Base-by-base conservation (phyloP, 805 yeast species). In the Cyberlindnera mississippiensis region DNA sequence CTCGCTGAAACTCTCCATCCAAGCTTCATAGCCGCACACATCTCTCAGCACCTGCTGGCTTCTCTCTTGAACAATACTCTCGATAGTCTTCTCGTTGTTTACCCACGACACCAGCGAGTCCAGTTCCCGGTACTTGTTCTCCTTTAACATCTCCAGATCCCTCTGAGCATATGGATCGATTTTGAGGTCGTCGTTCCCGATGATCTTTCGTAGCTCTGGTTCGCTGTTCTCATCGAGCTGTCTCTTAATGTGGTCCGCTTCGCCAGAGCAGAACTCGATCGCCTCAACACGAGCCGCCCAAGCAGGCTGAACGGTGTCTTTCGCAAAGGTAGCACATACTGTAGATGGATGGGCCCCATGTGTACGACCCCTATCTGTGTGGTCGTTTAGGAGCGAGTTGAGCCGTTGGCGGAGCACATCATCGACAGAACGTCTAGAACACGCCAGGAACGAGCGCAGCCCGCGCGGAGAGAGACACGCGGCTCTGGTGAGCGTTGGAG, bases 81-180 rank as follows among this genome's bases (percentile, higher is more conserved):
- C 80, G n/a, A 75, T 56, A 15, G 58, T 51, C 24, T 48, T 46
- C 42, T 73, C 76, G 48, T 71, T 73, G 16, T 58, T 52, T 14
- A 65, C 62, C 68, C 73, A 69, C 11, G 52, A 59, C 13, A 43
- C 41, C 10, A 74, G 40, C 4, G 55, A 46, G 16, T 55, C 52
- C 31, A 64, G 60, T 20, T 61, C 60, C 4, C 27, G 38, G 37
- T 36, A 41, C 38, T 59, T 60, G 4, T 49, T 43, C 14, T 63
- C 63, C 14, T 59, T 55, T 15, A 57, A 55, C 7, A 60, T 61
- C 17, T 59, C 46, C 6, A 59, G 31, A 34, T 72, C 74, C 38
- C 69, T 64, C 10, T 65, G 61, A 4, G 74, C 75, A 49, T 77
- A 77, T 1, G 82, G 81, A 51, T 77, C 80, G 5, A 72, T 49